Percentiles rank a stretch among this genome's conserved stretches.
phyloP scores from a whole-genome alignment of 495 filamentous ascomycete species.

The Parachaetomium inaequale region DNA sequence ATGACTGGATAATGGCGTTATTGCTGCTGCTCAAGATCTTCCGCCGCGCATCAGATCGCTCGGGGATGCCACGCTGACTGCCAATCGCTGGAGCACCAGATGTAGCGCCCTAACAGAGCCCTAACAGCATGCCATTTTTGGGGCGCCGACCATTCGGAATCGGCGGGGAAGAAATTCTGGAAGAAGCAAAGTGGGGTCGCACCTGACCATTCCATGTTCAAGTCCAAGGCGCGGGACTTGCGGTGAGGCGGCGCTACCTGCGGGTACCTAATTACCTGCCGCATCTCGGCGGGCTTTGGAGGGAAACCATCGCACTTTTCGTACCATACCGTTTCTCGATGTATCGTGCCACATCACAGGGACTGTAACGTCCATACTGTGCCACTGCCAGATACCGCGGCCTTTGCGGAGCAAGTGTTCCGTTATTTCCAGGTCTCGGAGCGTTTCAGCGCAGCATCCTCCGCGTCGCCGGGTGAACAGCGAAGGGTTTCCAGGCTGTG shows the following conservation, averaged over 20 bases:
- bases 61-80: neutral
- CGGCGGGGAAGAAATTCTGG: conserved; percentile 19
- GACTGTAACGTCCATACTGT: neutral
- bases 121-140: neutral
- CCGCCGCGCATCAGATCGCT: neutral
- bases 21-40: neutral
- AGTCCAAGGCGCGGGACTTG: neutral
- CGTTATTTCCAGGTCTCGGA: neutral
- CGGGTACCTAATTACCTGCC: neutral
- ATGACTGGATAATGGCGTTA: neutral
- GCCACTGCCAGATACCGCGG: neutral
- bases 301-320: neutral
- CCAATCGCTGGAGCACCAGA: neutral
- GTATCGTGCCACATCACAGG: conserved; percentile 19
- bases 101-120: neutral
- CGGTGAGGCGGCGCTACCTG: conserved; percentile 14
- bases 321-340: neutral
- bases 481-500: neutral
- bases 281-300: neutral
- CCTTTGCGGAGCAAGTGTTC: neutral
- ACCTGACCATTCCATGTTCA: neutral
- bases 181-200: neutral
- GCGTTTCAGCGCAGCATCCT: conserved; percentile 1
- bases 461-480: neutral
- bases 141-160: conserved; percentile 4